These are phyloP conservation scores for Clarireedia sp. DNA, from an alignment of 2,329 filamentous ascomycete species.

Conservation along the genomic window DNA sequence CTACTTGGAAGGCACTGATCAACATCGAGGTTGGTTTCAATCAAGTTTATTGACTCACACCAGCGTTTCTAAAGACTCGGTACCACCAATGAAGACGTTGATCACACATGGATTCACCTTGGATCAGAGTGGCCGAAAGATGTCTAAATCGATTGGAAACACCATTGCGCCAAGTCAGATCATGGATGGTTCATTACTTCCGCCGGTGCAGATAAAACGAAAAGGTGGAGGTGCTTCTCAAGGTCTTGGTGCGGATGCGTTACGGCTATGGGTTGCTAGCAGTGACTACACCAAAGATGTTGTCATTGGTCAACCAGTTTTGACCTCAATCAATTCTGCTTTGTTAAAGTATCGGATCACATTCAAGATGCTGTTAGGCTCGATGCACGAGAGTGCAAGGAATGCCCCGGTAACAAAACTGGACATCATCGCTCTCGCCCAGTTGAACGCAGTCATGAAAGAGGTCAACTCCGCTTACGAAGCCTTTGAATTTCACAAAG, in stretches of 20 bases:
- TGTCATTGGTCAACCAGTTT: slow-evolving; percentile 66
- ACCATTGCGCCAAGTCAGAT: slow-evolving; percentile 74
- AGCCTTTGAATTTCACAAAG: slow-evolving; percentile 77
- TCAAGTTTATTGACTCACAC: slow-evolving; percentile 86
- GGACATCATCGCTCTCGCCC: slow-evolving; percentile 70
- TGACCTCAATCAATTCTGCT: slow-evolving; percentile 67
- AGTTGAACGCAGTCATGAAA: slow-evolving; percentile 58
- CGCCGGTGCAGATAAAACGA: slow-evolving; percentile 42
- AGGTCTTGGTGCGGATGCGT: slow-evolving; percentile 73
- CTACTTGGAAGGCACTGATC: slow-evolving; percentile 89
- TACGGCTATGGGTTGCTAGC: slow-evolving; percentile 85
- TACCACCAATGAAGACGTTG: slow-evolving; percentile 77
- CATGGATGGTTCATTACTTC: slow-evolving; percentile 73
- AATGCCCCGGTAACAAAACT: slow-evolving; percentile 47
- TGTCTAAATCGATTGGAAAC: slow-evolving; percentile 97
- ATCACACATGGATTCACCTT: slow-evolving; percentile 94
- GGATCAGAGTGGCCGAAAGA: slow-evolving; percentile 85
- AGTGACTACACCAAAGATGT: slow-evolving; percentile 89
- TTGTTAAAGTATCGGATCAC: slow-evolving; percentile 84
- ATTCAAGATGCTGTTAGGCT: slow-evolving; percentile 83
- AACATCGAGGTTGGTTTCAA: slow-evolving; percentile 98
- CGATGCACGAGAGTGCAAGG: slow-evolving; percentile 42
- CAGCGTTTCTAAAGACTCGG: slow-evolving; percentile 28
- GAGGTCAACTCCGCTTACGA: slow-evolving; percentile 59
- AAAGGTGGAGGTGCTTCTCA: slow-evolving; percentile 45